phyloP scores from a whole-genome alignment of 1,139 yeast species.

The Yamadazyma mexicana region DNA sequence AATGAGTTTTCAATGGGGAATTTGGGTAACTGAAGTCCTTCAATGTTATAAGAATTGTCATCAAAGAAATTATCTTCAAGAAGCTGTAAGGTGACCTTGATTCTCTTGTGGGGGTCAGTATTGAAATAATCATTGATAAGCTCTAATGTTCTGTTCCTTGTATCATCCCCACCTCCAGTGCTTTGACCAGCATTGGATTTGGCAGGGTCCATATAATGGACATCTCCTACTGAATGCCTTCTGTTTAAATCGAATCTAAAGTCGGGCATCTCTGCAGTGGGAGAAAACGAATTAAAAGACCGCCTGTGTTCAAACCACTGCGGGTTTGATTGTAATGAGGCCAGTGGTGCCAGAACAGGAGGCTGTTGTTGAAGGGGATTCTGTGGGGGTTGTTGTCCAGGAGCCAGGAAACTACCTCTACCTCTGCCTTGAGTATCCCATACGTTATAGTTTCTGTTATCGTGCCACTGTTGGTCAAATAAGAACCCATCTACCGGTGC shows the following conservation, averaged over 20 bases:
- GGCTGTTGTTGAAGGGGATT: not conserved
- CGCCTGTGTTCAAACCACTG: constrained; percentile 5
- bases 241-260: constrained; percentile 9
- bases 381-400: no score
- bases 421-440: no score
- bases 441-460: no score
- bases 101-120: constrained; percentile 41
- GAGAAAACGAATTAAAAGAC: constrained; percentile 6
- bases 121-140: constrained; percentile 38
- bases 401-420: no score
- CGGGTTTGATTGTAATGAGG: not conserved
- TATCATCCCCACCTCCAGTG: no score
- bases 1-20: constrained; percentile 40
- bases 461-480: no score
- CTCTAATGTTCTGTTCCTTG: constrained; percentile 15
- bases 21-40: constrained; percentile 40
- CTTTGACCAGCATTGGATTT: no score
- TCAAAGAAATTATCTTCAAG: constrained; percentile 26
- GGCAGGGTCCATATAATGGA: not conserved
- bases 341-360: not conserved
- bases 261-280: constrained; percentile 4
- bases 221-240: constrained; percentile 12
- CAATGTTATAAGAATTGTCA: constrained; percentile 26
- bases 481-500: no score
- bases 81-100: constrained; percentile 31